Percentiles rank a stretch among this genome's conserved stretches.
These are phyloP conservation scores for Trichosporon ovoides DNA, from an alignment of 1,284 basidiomycete species.

Conservation along the genomic window DNA sequence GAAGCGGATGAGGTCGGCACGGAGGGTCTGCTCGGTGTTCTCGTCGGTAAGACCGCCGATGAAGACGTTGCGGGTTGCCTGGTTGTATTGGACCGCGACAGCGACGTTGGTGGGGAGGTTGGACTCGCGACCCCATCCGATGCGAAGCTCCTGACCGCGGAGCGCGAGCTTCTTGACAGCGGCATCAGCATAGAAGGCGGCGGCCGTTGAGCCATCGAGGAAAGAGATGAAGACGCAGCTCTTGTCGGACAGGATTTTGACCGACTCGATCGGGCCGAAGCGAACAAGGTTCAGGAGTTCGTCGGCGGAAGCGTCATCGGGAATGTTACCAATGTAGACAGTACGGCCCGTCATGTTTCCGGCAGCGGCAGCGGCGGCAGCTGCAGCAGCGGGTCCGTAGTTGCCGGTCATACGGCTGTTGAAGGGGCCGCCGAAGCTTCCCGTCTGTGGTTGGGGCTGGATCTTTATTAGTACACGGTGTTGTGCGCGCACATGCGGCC, in stretches of 20 bases:
- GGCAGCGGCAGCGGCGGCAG: slow-evolving; percentile 66
- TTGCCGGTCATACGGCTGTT: slow-evolving; percentile 53
- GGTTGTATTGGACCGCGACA: slow-evolving; percentile 78
- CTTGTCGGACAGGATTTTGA: slow-evolving; percentile 94
- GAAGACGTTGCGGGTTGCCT: slow-evolving; percentile 89
- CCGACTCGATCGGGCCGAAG: slow-evolving; percentile 92
- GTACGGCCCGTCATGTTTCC: slow-evolving; percentile 73
- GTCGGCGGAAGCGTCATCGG: slow-evolving; percentile 91
- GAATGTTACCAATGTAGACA: slow-evolving; percentile 95
- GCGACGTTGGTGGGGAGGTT: slow-evolving; percentile 78
- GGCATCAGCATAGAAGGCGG: slow-evolving; percentile 91
- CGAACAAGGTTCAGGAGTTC: slow-evolving; percentile 96
- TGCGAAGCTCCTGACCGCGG: slow-evolving; percentile 88
- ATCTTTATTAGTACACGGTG: background rate
- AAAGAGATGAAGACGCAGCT: slow-evolving; percentile 97
- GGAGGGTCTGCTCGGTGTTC: slow-evolving; percentile 79
- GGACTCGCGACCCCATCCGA: slow-evolving; percentile 90
- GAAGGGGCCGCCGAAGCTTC: slow-evolving; percentile 12
- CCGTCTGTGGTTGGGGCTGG: slow-evolving; percentile 7
- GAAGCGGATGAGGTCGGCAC: slow-evolving; percentile 76
- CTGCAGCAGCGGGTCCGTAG: slow-evolving; percentile 60
- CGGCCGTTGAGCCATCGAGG: slow-evolving; percentile 81
- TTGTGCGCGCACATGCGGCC: background rate
- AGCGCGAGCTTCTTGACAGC: slow-evolving; percentile 84
- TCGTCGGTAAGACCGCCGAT: slow-evolving; percentile 82